phyloP scores from a whole-genome alignment of 768 basidiomycete genomes.

The Leccinum pellstonianum region DNA sequence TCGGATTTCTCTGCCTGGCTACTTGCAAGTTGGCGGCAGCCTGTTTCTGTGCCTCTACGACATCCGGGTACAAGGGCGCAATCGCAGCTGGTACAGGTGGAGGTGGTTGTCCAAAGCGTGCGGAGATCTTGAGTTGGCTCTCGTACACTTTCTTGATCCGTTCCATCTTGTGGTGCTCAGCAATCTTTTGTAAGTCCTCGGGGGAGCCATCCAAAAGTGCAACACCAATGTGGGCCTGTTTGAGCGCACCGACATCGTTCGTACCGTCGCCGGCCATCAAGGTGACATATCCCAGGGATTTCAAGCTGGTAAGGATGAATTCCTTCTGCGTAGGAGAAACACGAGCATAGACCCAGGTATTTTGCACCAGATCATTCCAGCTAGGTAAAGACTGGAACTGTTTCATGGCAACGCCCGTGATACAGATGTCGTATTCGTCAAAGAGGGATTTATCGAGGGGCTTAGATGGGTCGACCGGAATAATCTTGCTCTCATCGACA shows the following conservation, averaged over 20 bases:
- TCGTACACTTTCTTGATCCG: conserved; percentile 97
- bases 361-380: conserved; percentile 85
- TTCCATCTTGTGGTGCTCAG: conserved; percentile 86
- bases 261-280: conserved; percentile 99
- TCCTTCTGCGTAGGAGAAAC: conserved; percentile 97
- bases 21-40: conserved; percentile 62
- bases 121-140: conserved; percentile 87
- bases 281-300: conserved; percentile 85
- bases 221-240: conserved; percentile 96
- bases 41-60: conserved; percentile 84
- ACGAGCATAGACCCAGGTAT: conserved; percentile 98
- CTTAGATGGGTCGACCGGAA: conserved; percentile 76
- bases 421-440: conserved; percentile 90
- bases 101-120: conserved; percentile 88
- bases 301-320: conserved; percentile 87
- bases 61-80: conserved; percentile 84
- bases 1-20: conserved; percentile 79
- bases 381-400: conserved; percentile 70
- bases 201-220: conserved; percentile 88
- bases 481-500: conserved; percentile 88
- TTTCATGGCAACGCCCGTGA: conserved; percentile 92
- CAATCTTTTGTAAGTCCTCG: conserved; percentile 91
- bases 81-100: conserved; percentile 90
- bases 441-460: conserved; percentile 79
- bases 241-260: conserved; percentile 97